A percentile compares a stretch with the other conserved stretches of the same genome.
Evolutionary conservation across 2,329 filamentous ascomycete genomes (phyloP).

Genomic region (Fusarium xyrophilum): DNA sequence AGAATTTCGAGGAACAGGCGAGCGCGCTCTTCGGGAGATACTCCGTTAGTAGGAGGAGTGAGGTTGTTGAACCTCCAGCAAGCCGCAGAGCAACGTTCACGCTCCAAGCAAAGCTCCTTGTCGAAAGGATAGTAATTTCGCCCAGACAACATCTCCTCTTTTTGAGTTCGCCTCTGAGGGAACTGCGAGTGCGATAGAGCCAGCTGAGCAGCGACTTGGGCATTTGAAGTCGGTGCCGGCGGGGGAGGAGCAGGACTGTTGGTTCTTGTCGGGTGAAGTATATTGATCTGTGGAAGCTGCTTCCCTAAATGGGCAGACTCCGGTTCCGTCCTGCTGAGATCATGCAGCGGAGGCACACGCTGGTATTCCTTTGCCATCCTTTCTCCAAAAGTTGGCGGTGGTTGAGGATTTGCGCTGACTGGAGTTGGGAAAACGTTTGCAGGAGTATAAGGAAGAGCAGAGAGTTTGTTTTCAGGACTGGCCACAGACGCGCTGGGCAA

Average conservation of each 20-base stretch:
- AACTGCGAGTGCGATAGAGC: constrained; percentile 64
- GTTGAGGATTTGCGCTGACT: constrained; percentile 62
- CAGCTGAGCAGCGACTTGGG: constrained; percentile 65
- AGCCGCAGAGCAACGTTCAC: constrained; percentile 82
- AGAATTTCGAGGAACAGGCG: constrained; percentile 76
- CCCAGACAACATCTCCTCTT: constrained; percentile 87
- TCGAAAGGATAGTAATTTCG: constrained; percentile 82
- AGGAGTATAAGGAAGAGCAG: constrained; percentile 61
- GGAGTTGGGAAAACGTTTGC: constrained; percentile 68
- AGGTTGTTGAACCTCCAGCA: constrained; percentile 85
- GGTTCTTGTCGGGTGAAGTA: constrained; percentile 59
- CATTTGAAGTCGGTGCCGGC: constrained; percentile 52
- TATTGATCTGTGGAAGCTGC: constrained; percentile 64
- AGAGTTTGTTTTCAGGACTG: constrained; percentile 69
- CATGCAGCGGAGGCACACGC: constrained; percentile 67
- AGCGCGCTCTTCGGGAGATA: constrained; percentile 71
- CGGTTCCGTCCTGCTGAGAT: constrained; percentile 62
- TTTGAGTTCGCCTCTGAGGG: constrained; percentile 67
- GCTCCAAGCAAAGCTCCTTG: constrained; percentile 78
- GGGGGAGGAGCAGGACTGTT: constrained; percentile 54
- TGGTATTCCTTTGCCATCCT: constrained; percentile 65
- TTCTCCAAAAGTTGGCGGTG: constrained; percentile 54
- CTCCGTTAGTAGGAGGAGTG: constrained; percentile 74
- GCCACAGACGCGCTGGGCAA: constrained; percentile 63
- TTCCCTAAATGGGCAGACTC: constrained; percentile 61